Evolutionary conservation across 2,329 filamentous ascomycete species (phyloP), one percentile per base, ranked within the genome.

Genomic region (Raffaelea arxii): DNA sequence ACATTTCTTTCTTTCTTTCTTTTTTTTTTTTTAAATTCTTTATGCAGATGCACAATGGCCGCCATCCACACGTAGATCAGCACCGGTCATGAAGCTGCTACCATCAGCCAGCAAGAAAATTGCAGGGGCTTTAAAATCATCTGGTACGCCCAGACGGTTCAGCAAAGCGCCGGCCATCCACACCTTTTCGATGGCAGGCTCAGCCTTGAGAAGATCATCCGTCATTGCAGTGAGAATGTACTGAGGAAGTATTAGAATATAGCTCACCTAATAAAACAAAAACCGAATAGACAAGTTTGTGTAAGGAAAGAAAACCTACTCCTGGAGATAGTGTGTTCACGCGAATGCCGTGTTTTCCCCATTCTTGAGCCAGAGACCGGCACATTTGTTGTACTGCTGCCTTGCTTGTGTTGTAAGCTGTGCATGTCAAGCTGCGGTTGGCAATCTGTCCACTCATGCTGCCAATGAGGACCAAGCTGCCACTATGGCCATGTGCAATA

Each of bases 141-240:
- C 66, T 0, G 77, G 72, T 18, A 62, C 61, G 21, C 75, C 77
- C 35, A 82, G 62, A 19, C 77, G 67, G 2, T 74, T 80, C 52
- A 88, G 68, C 83, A 87, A 86, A 59, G 86, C 87, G 63, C 85
- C 78, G 46, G 69, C 75, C 44, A 80, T 75, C 83, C 84, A 88
- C 44, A 77, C 72, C 41, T 65, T 59, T 46, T 58, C 62, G 37
- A 71, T 62, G 27, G 80, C 79, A 0, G 84, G 84, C 18, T 76
- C 80, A 55, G 84, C 72, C 51, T 79, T 69, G 3, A 44, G 21
- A n/a, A 37, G 32, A 14, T 9, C n/a, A 10, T 25, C 30, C 0
- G 86, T 82, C 85, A 89, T 88, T 1, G 78, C 75, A 6, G 79
- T 83, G 6, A 80, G 64, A 49, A 84, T 82, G 53, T 83, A 80